phyloP scores from a whole-genome alignment of 169 alveolate genomes.

The Eimeria sp. region DNA sequence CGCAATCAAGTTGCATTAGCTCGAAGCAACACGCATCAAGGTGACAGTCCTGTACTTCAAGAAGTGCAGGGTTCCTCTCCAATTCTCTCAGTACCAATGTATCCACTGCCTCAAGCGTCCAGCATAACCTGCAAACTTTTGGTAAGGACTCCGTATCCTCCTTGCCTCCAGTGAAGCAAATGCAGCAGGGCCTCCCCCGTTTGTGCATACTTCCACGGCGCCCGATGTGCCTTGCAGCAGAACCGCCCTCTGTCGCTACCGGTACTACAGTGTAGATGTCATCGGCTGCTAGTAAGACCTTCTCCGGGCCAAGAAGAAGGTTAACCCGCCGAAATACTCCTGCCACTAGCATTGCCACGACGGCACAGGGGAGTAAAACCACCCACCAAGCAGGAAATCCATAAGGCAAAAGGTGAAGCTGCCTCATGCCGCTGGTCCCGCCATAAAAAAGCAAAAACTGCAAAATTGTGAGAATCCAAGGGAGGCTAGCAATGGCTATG shows the following conservation, averaged over 20 bases:
- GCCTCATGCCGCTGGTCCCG: constrained; percentile 39
- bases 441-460: constrained; percentile 6
- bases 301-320: constrained; percentile 49
- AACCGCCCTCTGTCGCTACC: neutral
- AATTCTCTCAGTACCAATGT: constrained; percentile 30
- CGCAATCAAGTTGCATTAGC: neutral
- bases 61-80: neutral
- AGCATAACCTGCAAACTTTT: constrained; percentile 38
- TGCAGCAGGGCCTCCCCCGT: neutral
- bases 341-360: constrained; percentile 25
- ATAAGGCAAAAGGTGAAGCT: constrained; percentile 57
- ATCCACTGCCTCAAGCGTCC: constrained; percentile 38
- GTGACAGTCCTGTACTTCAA: constrained; percentile 25
- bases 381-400: constrained; percentile 71
- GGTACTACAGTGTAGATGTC: constrained; percentile 19
- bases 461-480: constrained; percentile 20
- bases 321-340: constrained; percentile 16
- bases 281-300: constrained; percentile 21
- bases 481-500: neutral
- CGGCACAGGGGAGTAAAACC: constrained; percentile 20
- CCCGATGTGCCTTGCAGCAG: neutral
- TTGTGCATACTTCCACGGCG: neutral
- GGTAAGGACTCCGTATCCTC: neutral
- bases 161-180: neutral
- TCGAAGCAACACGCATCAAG: neutral